Evolutionary conservation across 257 asterid genomes (phyloP).

Genomic region (Capsicum rhomboideum): DNA sequence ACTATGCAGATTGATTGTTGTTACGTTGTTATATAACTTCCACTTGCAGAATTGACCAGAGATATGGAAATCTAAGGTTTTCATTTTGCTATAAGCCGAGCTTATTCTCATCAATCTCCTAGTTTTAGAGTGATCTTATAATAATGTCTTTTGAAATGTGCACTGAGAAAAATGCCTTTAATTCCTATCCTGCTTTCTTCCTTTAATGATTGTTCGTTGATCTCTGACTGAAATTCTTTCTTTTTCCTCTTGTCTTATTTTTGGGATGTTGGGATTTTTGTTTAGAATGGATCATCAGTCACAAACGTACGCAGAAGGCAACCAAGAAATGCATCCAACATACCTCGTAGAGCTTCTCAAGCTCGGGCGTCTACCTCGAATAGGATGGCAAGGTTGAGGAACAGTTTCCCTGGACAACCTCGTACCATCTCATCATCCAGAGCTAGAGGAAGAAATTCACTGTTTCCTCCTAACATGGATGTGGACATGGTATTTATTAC

Average conservation of each 20-base stretch:
- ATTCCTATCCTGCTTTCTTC: background rate
- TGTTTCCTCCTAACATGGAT: slow-evolving; percentile 79
- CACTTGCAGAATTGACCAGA: background rate
- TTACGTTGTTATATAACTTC: background rate
- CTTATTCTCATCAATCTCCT: background rate
- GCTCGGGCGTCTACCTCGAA: slow-evolving; percentile 34
- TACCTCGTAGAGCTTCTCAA: slow-evolving; percentile 37
- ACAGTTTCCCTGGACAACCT: slow-evolving; percentile 65
- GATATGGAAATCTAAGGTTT: background rate
- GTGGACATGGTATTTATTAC: slow-evolving; percentile 52
- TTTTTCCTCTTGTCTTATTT: background rate
- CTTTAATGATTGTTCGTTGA: background rate
- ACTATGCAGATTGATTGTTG: background rate
- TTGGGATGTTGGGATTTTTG: background rate
- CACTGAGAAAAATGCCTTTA: background rate
- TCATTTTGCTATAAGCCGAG: background rate
- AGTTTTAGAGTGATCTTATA: background rate
- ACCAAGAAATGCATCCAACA: slow-evolving; percentile 28
- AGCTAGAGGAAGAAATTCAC: slow-evolving; percentile 20
- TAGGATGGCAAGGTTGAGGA: slow-evolving; percentile 61
- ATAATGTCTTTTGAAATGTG: background rate
- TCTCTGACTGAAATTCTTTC: background rate
- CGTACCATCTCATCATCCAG: slow-evolving; percentile 31
- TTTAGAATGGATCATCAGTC: slow-evolving; percentile 41
- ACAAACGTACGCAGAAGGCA: slow-evolving; percentile 36